Conservation (phyloP, 345 rosid species). For the Geranium brycei region DNA sequence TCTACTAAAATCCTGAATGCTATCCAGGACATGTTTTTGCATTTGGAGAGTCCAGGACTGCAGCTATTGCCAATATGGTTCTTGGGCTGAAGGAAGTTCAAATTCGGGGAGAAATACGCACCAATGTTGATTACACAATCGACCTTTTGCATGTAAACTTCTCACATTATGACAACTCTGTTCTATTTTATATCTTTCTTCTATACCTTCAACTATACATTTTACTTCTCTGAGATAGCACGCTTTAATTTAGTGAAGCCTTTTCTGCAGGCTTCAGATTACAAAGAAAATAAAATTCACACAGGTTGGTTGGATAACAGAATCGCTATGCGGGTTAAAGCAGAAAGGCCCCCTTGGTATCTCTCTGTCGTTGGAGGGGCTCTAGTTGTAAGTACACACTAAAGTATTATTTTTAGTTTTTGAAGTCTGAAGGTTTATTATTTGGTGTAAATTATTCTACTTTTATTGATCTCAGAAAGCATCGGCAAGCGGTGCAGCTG, state of each 20-base stretch:
- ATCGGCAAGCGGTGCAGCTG: slow-evolving; percentile 83
- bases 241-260: slow-evolving; percentile 7
- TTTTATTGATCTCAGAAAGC: slow-evolving; percentile 64
- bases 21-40: slow-evolving; percentile 88
- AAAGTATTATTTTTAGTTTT: neutral
- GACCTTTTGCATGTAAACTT: slow-evolving; percentile 79
- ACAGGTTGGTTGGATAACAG: slow-evolving; percentile 99
- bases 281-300: slow-evolving; percentile 90
- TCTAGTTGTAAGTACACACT: slow-evolving; percentile 53
- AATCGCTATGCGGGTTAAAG: slow-evolving; percentile 99
- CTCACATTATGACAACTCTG: neutral
- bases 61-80: slow-evolving; percentile 99
- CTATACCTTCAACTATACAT: neutral
- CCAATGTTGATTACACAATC: slow-evolving; percentile 93
- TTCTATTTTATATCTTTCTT: neutral
- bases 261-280: slow-evolving; percentile 72
- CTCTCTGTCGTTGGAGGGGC: slow-evolving; percentile 99
- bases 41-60: slow-evolving; percentile 92
- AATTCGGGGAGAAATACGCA: slow-evolving; percentile 94
- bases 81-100: slow-evolving; percentile 97
- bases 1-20: neutral
- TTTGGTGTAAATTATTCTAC: neutral
- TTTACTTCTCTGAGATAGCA: neutral
- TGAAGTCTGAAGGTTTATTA: neutral
- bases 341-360: slow-evolving; percentile 99